phyloP scores from a whole-genome alignment of 2,329 filamentous ascomycete genomes.

The Calonectria hawksworthii region DNA sequence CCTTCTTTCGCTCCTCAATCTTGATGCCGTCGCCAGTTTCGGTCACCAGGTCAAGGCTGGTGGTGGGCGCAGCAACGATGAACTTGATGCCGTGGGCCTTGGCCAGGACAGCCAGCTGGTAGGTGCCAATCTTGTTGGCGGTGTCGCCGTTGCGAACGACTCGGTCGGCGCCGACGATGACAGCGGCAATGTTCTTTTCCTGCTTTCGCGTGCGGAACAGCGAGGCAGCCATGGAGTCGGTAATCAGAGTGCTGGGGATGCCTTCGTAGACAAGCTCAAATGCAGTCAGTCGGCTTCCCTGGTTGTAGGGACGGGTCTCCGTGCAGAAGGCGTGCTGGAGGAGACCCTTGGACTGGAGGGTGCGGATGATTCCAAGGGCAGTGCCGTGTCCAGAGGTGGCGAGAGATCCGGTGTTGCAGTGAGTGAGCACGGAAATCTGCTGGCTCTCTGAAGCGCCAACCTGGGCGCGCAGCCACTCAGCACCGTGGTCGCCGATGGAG shows the following conservation, averaged over 20 bases:
- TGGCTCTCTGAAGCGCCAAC: slow-evolving; percentile 61
- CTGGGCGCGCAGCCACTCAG: slow-evolving; percentile 83
- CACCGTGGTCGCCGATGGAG: slow-evolving; percentile 85
- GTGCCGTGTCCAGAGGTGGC: slow-evolving; percentile 99
- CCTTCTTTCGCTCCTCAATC: slow-evolving; percentile 87
- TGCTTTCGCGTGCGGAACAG: slow-evolving; percentile 77
- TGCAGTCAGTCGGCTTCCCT: slow-evolving; percentile 93
- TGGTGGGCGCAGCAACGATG: slow-evolving; percentile 93
- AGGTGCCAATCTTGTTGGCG: slow-evolving; percentile 98
- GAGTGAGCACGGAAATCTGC: slow-evolving; percentile 86
- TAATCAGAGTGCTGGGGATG: slow-evolving; percentile 92
- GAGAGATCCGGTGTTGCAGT: slow-evolving; percentile 98
- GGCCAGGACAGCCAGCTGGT: slow-evolving; percentile 91
- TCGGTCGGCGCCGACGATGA: slow-evolving; percentile 94
- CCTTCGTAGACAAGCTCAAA: slow-evolving; percentile 96
- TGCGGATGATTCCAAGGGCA: slow-evolving; percentile 92
- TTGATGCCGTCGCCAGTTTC: slow-evolving; percentile 83
- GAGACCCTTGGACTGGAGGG: slow-evolving; percentile 74
- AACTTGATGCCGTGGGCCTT: slow-evolving; percentile 92
- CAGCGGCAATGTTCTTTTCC: slow-evolving; percentile 80
- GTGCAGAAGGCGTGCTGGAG: slow-evolving; percentile 94
- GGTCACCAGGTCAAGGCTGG: slow-evolving; percentile 90
- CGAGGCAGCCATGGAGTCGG: slow-evolving; percentile 96
- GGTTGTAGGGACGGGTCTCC: slow-evolving; percentile 97
- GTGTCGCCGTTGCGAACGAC: slow-evolving; percentile 98